phyloP scores from a whole-genome alignment of 371 early-diverging fungal species.

The Mortierella sp. region DNA sequence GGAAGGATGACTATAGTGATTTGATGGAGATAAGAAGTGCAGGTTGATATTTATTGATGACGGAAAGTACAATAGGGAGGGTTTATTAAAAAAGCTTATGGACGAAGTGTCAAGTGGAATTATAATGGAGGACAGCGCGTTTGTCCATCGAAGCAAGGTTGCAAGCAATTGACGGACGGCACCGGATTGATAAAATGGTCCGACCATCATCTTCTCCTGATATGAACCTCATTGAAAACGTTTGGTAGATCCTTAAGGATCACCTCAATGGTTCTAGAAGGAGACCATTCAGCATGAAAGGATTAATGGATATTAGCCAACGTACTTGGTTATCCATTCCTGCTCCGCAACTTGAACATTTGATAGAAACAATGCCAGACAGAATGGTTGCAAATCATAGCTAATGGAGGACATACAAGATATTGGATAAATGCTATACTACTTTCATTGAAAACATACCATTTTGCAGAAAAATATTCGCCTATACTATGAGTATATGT shows the following conservation, averaged over 20 bases:
- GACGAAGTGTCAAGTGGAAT: neutral
- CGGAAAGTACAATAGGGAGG: neutral
- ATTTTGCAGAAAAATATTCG: too few relatives aligned
- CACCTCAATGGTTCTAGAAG: neutral
- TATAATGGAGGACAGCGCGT: neutral
- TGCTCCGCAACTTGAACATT: too few relatives aligned
- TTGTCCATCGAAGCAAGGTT: neutral
- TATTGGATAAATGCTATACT: too few relatives aligned
- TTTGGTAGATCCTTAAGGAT: neutral
- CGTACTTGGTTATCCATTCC: too few relatives aligned
- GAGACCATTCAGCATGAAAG: neutral
- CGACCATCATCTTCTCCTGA: neutral
- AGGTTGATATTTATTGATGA: neutral
- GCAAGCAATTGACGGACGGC: neutral
- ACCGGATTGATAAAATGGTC: neutral
- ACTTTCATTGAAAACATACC: too few relatives aligned
- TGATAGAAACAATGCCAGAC: too few relatives aligned
- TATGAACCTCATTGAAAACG: neutral
- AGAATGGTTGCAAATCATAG: too few relatives aligned
- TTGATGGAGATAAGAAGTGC: neutral
- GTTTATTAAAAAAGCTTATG: neutral
- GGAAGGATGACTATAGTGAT: neutral
- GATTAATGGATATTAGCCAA: too few relatives aligned
- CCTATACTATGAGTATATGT: too few relatives aligned
- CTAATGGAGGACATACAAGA: too few relatives aligned